Evolutionary conservation across 2,329 filamentous ascomycete genomes (phyloP).

Genomic region (Neofusicoccum cordaticola): DNA sequence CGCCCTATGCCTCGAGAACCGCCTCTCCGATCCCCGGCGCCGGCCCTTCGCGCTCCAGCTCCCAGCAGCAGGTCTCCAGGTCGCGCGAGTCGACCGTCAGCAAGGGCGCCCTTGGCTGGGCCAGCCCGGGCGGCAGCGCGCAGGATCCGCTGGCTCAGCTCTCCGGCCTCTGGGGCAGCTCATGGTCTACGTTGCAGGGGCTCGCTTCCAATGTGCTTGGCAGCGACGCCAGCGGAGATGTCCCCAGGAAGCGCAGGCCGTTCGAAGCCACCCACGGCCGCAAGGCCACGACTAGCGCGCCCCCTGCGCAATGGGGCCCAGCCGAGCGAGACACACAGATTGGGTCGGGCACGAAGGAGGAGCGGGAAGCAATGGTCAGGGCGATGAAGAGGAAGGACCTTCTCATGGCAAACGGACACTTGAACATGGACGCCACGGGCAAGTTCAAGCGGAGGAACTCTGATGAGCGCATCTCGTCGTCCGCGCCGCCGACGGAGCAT

Average conservation of each 20-base stretch:
- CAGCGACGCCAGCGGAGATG: constrained; percentile 20
- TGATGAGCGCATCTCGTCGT: constrained; percentile 55
- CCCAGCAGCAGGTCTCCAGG: constrained; percentile 21
- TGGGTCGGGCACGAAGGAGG: constrained; percentile 46
- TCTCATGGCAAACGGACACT: constrained; percentile 41
- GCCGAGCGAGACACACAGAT: constrained; percentile 37
- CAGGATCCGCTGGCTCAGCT: constrained; percentile 33
- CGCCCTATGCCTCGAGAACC: constrained; percentile 39
- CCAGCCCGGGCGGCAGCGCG: constrained; percentile 20
- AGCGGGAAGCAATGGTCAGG: constrained; percentile 45
- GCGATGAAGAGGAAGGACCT: constrained; percentile 51
- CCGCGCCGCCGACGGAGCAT: constrained; percentile 53
- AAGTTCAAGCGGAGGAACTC: constrained; percentile 65
- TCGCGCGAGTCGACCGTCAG: constrained; percentile 2
- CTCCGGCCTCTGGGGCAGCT: constrained; percentile 47
- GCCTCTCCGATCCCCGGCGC: constrained; percentile 43
- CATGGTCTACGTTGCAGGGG: constrained; percentile 49
- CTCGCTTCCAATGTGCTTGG: constrained; percentile 50
- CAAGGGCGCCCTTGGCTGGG: background rate
- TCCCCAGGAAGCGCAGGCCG: constrained; percentile 32
- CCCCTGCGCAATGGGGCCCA: constrained; percentile 50
- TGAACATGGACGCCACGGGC: constrained; percentile 44
- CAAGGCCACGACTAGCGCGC: constrained; percentile 36
- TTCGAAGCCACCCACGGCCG: constrained; percentile 26
- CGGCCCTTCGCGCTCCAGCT: constrained; percentile 32